These are phyloP conservation scores for Seiridium unicorne DNA, from an alignment of 2,329 filamentous ascomycete species.

Conservation along the genomic window DNA sequence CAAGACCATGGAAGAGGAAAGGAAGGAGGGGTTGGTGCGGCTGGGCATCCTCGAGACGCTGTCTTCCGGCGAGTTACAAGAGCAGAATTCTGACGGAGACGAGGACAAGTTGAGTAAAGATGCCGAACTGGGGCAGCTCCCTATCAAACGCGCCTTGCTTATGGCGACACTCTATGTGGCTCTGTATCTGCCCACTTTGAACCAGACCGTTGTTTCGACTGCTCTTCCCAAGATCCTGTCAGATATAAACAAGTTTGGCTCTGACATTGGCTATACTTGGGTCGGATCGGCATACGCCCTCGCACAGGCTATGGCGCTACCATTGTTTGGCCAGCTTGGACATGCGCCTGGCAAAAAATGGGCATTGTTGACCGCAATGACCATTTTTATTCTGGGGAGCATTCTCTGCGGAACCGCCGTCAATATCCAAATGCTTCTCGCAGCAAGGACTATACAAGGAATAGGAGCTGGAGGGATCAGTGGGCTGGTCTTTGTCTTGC, in stretches of 20 bases:
- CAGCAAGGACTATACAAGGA: neutral
- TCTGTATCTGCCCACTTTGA: constrained; percentile 2
- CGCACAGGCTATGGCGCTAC: constrained; percentile 3
- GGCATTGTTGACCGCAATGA: neutral
- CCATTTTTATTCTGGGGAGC: neutral
- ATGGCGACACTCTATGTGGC: constrained; percentile 1
- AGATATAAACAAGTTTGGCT: neutral
- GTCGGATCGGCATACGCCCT: constrained; percentile 1
- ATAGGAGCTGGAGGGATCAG: neutral
- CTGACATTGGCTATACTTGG: constrained; percentile 2
- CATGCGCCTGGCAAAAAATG: neutral
- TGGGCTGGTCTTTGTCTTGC: neutral
- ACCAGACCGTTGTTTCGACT: constrained; percentile 4
- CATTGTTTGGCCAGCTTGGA: neutral
- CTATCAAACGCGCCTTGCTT: neutral
- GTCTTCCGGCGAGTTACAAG: neutral
- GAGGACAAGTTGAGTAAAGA: neutral
- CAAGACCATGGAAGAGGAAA: neutral
- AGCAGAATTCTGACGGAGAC: neutral
- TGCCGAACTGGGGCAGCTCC: neutral
- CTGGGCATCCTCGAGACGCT: neutral
- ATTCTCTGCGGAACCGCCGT: neutral
- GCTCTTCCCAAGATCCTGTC: constrained; percentile 4
- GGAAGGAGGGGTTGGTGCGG: constrained; percentile 1
- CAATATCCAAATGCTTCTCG: neutral